Conservation (phyloP, 106 monocot genomes). For the Platanthera zijinensis region DNA sequence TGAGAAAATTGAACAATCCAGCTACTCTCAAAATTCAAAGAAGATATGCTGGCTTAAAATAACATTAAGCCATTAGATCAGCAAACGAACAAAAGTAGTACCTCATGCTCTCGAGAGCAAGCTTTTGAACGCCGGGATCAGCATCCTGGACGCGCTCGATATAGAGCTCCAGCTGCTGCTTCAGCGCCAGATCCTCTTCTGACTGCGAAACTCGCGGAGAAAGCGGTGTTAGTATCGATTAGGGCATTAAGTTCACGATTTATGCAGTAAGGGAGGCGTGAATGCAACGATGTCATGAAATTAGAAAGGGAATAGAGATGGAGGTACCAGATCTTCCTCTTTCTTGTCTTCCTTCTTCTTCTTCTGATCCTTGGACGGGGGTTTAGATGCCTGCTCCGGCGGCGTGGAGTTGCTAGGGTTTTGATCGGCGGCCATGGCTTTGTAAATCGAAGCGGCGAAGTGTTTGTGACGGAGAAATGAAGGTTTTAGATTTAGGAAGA, state of each 20-base stretch:
- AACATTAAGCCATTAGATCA: background rate
- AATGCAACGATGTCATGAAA: background rate
- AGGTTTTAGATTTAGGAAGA: background rate
- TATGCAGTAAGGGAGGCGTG: background rate
- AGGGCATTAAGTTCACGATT: background rate
- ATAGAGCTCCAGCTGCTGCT: slow-evolving; percentile 84
- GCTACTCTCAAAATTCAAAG: background rate
- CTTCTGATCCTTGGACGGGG: slow-evolving; percentile 34
- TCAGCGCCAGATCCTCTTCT: slow-evolving; percentile 87
- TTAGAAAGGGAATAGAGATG: background rate
- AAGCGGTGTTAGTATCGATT: background rate
- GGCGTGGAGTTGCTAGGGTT: slow-evolving; percentile 39
- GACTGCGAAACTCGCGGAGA: slow-evolving; percentile 32
- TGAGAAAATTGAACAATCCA: slow-evolving; percentile 1
- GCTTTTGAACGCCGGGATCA: slow-evolving; percentile 85
- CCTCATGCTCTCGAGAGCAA: slow-evolving; percentile 98
- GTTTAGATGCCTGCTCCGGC: slow-evolving; percentile 17
- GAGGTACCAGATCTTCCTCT: slow-evolving; percentile 84
- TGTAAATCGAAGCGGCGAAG: background rate
- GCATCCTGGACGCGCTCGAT: slow-evolving; percentile 85
- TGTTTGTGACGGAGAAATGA: background rate
- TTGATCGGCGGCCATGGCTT: slow-evolving; percentile 59
- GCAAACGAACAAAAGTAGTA: slow-evolving; percentile 6
- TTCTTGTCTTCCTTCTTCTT: slow-evolving; percentile 99
- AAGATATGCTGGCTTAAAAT: background rate